These are phyloP conservation scores for Schoenoplectus triqueter DNA, from an alignment of 202 grass and related monocot species.

Conservation along the genomic window DNA sequence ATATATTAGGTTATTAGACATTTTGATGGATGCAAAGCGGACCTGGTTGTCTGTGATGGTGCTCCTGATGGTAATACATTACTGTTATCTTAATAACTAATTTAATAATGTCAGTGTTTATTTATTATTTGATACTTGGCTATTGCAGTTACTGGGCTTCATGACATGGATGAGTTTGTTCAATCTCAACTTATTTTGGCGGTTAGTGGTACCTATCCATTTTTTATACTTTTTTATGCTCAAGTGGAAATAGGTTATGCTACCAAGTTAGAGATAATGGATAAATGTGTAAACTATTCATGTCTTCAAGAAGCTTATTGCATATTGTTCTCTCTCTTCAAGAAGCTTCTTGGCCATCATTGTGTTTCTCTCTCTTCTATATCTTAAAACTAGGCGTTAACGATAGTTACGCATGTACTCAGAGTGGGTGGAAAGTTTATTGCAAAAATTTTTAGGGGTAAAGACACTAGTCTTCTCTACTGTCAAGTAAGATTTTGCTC, in stretches of 20 bases:
- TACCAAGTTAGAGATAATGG: constrained; percentile 17
- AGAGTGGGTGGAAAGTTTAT: constrained; percentile 93
- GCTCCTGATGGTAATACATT: constrained; percentile 87
- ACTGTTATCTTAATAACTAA: constrained; percentile 1
- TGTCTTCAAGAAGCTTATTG: constrained; percentile 33
- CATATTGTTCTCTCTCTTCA: constrained; percentile 16
- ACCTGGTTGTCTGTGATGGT: constrained; percentile 90
- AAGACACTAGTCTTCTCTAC: constrained; percentile 96
- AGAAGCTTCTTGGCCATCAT: constrained; percentile 38
- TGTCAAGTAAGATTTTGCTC: constrained; percentile 59
- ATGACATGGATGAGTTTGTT: constrained; percentile 99
- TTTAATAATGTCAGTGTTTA: constrained; percentile 18
- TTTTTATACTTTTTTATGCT: constrained; percentile 12
- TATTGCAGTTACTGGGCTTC: constrained; percentile 80
- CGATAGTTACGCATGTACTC: constrained; percentile 91
- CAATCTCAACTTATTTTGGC: constrained; percentile 97
- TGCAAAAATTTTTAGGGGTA: constrained; percentile 92
- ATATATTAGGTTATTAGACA: constrained; percentile 77
- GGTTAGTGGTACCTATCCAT: constrained; percentile 51
- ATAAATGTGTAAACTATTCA: not conserved
- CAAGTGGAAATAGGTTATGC: not conserved
- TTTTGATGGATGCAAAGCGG: constrained; percentile 98
- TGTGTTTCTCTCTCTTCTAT: constrained; percentile 35
- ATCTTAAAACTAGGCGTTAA: constrained; percentile 67
- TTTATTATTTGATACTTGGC: constrained; percentile 36